A percentile compares a stretch with the other conserved stretches of the same genome.
Conservation (phyloP, 1,284 basidiomycete species). For the Ustilago lituana region DNA sequence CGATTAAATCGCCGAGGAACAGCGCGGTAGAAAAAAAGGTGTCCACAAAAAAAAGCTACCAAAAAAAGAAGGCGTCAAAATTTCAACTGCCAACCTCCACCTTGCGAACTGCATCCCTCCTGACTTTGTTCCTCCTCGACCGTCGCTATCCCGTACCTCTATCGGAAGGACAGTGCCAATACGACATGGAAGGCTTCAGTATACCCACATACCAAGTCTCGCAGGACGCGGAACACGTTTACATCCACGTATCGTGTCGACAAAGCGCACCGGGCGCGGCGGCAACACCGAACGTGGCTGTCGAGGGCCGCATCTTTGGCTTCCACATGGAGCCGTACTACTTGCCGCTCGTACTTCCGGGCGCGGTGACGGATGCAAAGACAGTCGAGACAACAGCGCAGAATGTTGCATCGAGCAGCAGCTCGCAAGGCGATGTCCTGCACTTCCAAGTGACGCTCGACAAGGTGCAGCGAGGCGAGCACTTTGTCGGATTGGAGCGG, state of each 20-base stretch:
- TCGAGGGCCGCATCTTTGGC: slow-evolving; percentile 41
- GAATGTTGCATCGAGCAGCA: slow-evolving; percentile 2
- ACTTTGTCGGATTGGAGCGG: slow-evolving; percentile 20
- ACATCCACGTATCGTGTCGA: slow-evolving; percentile 15
- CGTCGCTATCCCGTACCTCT: neutral
- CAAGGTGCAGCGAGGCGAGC: slow-evolving; percentile 22
- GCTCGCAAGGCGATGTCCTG: neutral
- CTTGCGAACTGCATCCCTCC: too few relatives aligned
- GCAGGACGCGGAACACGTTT: slow-evolving; percentile 28
- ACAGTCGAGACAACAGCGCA: neutral
- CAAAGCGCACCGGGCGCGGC: neutral
- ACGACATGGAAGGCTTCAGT: slow-evolving; percentile 33
- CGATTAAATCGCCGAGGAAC: slow-evolving; percentile 10
- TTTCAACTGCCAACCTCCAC: too few relatives aligned
- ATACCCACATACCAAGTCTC: slow-evolving; percentile 17
- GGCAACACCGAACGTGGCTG: slow-evolving; percentile 22
- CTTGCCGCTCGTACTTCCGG: slow-evolving; percentile 36
- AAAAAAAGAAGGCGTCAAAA: slow-evolving; percentile 3
- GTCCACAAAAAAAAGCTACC: neutral
- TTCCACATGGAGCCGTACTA: slow-evolving; percentile 37
- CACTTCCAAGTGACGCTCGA: slow-evolving; percentile 15
- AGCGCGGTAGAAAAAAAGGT: neutral
- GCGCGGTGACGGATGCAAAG: slow-evolving; percentile 8
- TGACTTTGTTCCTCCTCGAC: too few relatives aligned
- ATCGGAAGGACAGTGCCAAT: neutral